Base-by-base conservation (phyloP, 495 filamentous ascomycete genomes). In the Bryoglossum gracile region DNA sequence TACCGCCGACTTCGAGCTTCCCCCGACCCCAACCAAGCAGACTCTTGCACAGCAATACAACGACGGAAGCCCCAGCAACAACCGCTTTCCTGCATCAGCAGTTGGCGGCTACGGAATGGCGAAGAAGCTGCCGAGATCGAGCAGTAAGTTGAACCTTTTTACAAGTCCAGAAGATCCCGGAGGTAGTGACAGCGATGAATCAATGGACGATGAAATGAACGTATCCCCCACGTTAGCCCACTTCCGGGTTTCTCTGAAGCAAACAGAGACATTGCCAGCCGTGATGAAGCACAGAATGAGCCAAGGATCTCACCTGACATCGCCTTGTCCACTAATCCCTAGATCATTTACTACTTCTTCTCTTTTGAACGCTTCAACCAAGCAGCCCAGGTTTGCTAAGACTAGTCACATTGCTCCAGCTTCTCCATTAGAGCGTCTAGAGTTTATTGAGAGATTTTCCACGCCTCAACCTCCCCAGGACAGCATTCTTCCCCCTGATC, bases 11-110 rank as follows among this genome's bases (percentile, higher is more conserved):
- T 74, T 70, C 33, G 86, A 94, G 17, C 67, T 94, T 19, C 90
- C 90, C 18, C 89, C 90, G 8, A 98, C 92, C 9, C 92, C 92
- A 2, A 97, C 94, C 1, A 97, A 94, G 65, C 83, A 82, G 54
- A 62, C 73, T 13, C 46, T 59, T n/a, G 46, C 43, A 21, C 33
- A 39, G 2, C 22, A 52, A 13, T 46, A 51, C 11, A 21, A 34
- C 17, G 46, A 50, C 28, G 47, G 54, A 16, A 60, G 58, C 43
- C 59, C 59, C 4, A 59, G 56, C 46, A 54, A 43, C 34, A 48
- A 53, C 32, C 53, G 56, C 22, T 26, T 48, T 25, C 52, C 36
- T 11, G 35, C 37, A 18, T 55, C 57, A 34, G 45, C 53, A 8
- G 25, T 50, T 39, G 51, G 51, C 17, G 51, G 51, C 17, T 47